Percentiles rank a stretch among this genome's conserved stretches.
These are phyloP conservation scores for Scenedesmus sp. DNA, from an alignment of 163 green algal species.

Conservation along the genomic window DNA sequence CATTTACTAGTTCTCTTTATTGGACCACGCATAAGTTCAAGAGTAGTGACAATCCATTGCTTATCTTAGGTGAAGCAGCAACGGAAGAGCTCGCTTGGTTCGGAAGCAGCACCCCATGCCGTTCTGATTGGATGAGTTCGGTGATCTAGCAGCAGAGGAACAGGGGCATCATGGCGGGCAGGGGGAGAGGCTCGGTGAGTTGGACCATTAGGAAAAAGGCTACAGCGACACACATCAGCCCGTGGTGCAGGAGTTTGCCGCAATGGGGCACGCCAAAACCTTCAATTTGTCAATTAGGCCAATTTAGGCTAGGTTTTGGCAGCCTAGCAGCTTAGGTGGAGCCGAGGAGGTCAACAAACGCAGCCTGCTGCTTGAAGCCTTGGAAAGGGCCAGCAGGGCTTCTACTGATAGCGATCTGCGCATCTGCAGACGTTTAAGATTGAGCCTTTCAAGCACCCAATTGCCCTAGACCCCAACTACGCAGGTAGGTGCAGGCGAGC, in stretches of 20 bases:
- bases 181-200: conserved; percentile 8
- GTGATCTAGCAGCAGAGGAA: neutral
- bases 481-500: conserved; percentile 67
- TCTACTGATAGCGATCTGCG: neutral
- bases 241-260: neutral
- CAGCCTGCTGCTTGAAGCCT: neutral
- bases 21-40: too few relatives aligned
- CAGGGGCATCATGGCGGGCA: conserved; percentile 11
- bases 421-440: conserved; percentile 87
- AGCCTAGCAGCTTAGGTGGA: neutral
- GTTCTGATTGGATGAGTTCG: neutral
- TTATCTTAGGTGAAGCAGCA: neutral
- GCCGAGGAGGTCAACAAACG: neutral
- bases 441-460: conserved; percentile 96
- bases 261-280: neutral
- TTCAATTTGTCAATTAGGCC: too few relatives aligned
- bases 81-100: neutral
- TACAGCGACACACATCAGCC: neutral
- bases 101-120: neutral
- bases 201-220: neutral
- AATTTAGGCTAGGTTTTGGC: neutral
- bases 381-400: neutral
- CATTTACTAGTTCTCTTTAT: too few relatives aligned
- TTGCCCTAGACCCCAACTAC: conserved; percentile 93
- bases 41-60: neutral